These are phyloP conservation scores for Parietichytrium sp. DNA, from an alignment of 108 stramenopile species.

Conservation along the genomic window DNA sequence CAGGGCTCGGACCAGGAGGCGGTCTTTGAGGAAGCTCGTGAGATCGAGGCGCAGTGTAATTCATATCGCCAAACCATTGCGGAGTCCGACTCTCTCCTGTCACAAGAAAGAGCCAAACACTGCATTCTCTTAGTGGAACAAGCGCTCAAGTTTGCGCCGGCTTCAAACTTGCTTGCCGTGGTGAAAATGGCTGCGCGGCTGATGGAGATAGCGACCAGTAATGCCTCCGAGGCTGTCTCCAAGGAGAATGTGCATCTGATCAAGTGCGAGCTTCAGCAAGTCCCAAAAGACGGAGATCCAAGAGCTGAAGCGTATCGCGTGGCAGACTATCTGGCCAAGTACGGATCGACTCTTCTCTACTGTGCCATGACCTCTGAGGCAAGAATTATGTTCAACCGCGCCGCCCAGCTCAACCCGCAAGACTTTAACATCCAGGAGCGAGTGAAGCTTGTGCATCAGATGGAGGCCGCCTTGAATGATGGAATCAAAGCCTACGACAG, in stretches of 20 bases:
- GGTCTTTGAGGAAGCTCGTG: background rate
- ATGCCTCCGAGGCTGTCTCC: background rate
- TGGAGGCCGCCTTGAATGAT: background rate
- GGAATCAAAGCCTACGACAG: background rate
- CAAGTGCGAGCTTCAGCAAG: background rate
- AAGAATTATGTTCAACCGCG: background rate
- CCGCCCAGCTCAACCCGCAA: background rate
- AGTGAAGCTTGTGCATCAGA: background rate
- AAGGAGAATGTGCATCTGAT: background rate
- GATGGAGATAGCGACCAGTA: background rate
- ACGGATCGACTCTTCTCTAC: background rate
- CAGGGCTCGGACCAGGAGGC: background rate
- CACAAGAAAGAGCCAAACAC: background rate
- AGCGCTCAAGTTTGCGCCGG: constrained; percentile 21
- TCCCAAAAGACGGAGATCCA: background rate
- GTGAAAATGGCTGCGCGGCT: background rate
- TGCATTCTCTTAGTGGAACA: constrained; percentile 1
- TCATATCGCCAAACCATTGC: background rate
- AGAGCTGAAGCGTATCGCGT: constrained; percentile 3
- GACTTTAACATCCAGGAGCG: background rate
- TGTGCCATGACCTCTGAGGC: constrained; percentile 1
- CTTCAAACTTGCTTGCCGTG: background rate
- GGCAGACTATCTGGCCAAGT: no score
- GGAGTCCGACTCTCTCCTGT: background rate
- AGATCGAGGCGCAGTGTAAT: background rate